These are phyloP conservation scores for Phytophthora sp. DNA, from an alignment of 352 stramenopile species.

Conservation along the genomic window DNA sequence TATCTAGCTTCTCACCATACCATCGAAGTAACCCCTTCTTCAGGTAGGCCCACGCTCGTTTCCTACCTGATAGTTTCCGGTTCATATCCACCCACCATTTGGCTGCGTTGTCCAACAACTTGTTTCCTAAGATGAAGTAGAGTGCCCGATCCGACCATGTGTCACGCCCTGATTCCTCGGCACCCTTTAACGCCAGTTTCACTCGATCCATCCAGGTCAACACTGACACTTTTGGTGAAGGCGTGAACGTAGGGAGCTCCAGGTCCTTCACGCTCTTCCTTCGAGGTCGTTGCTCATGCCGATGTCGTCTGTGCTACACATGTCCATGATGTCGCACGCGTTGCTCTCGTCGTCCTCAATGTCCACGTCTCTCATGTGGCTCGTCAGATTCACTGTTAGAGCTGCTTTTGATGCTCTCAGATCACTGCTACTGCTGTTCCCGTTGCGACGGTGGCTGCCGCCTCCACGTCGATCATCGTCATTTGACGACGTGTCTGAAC, in stretches of 20 bases:
- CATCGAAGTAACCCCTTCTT: constrained; percentile 2
- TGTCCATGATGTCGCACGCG: too few species aligned
- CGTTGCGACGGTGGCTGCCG: too few species aligned
- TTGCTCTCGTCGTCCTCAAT: too few species aligned
- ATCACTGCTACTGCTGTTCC: too few species aligned
- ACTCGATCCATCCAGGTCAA: neutral
- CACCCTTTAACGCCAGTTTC: neutral
- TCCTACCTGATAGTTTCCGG: neutral
- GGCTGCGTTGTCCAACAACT: neutral
- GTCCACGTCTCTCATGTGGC: too few species aligned
- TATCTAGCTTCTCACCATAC: neutral
- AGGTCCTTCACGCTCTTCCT: neutral
- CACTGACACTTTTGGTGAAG: too few species aligned
- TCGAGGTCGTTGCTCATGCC: too few species aligned
- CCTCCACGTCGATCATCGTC: too few species aligned
- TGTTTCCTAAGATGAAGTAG: constrained; percentile 7
- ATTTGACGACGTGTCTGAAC: too few species aligned
- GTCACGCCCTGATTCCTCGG: neutral
- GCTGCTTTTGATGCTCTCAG: too few species aligned
- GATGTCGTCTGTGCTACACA: too few species aligned
- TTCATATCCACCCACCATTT: constrained; percentile 6
- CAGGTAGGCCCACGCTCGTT: constrained; percentile 4
- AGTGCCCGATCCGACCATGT: neutral
- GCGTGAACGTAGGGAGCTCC: neutral
- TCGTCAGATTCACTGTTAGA: too few species aligned